Base-by-base conservation (phyloP, 2,329 filamentous ascomycete genomes). In the Blastomyces parvus region DNA sequence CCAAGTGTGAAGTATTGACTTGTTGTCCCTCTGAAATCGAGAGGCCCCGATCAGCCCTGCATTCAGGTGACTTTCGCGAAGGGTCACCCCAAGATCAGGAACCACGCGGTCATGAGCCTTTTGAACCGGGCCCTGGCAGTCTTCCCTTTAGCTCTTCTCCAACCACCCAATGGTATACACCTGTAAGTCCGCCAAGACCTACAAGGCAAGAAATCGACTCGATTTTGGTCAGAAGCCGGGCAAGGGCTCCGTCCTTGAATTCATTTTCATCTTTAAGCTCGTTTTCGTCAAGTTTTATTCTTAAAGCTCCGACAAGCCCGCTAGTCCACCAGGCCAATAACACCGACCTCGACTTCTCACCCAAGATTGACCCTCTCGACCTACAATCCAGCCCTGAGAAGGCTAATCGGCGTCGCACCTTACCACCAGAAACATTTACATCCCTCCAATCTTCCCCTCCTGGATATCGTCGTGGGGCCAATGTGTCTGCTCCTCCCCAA, bases 261-360 rank as follows among this genome's bases (percentile, higher is more conserved):
- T 91, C 90, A 0, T 81, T 89, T 17, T 88, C 46, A 14, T 50
- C 46, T 2, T 57, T 58, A 9, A 42, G 87, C 2, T 91, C 90
- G 0, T 81, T 89, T 17, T 88, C 89, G 0, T 88, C 87, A 1
- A 91, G 86, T 69, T 97, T 96, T 73, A 82, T 89, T 40, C 88
- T 96, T 66, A 88, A 93, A 75, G 85, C 90, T 2, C 93, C 94
- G 0, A 97, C 94, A 1, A 97, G 92, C 70, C 94, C 94, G 17
- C 80, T 99, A 13, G 92, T 95, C 0, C 87, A 97, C 70, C 91
- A 91, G 52, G 86, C 91, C 70, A 95, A 88, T 76, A 94, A 92
- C 68, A 87, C 90, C 7, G 90, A 94, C 68, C 72, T 88, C 27
- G 86, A 90, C 64, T 80, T 88, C 58, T 80, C 84, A 1, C 79